Base-by-base conservation (phyloP, 768 basidiomycete species). In the Hysterangium stoloniferum region DNA sequence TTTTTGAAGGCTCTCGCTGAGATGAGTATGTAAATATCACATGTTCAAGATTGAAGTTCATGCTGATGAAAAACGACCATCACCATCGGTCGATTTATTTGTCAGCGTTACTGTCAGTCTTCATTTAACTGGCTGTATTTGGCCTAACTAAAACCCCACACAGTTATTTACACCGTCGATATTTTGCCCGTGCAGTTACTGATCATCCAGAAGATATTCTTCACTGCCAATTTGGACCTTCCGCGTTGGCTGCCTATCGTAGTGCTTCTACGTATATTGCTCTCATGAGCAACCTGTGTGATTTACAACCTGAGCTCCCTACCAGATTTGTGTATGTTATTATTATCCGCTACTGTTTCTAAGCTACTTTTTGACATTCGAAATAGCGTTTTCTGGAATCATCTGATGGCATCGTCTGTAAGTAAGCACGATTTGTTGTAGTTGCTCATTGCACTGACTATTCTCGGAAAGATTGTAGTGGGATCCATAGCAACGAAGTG, bases 101-200 rank as follows among this genome's bases (percentile, higher is more conserved):
- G n/a, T 9, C 28, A 48, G 46, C 46, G 9, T 35, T 48, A 27
- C 32, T 48, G 46, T 48, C n/a, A 31, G 46, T 48, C 1, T 11
- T 3, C 27, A 25, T 41, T 12, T 50, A 27, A 5, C 32, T 50
- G n/a, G n/a, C 28, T 40, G 7, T 25, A 27, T n/a, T 40, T 38
- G 13, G 22, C 9, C 40, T 50, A 13, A 20, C 35, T 50, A n/a
- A 22, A 40, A 17, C 9, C 36, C 27, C 20, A 4, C 12, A 38
- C 31, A 40, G 48, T 58, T 84, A 84, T 57, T 79, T 86, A 72
- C 82, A 86, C 63, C 74, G 83, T 42, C 82, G 81, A 5, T 86
- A 80, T 68, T 86, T 86, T 59, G 82, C 81, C 1, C 77, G 78
- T 51, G 82, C 82, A 0, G 62, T 86, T 49, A 79, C 81, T 57